phyloP scores from a whole-genome alignment of 2,329 filamentous ascomycete genomes.

The Ceratocystis huliohia region DNA sequence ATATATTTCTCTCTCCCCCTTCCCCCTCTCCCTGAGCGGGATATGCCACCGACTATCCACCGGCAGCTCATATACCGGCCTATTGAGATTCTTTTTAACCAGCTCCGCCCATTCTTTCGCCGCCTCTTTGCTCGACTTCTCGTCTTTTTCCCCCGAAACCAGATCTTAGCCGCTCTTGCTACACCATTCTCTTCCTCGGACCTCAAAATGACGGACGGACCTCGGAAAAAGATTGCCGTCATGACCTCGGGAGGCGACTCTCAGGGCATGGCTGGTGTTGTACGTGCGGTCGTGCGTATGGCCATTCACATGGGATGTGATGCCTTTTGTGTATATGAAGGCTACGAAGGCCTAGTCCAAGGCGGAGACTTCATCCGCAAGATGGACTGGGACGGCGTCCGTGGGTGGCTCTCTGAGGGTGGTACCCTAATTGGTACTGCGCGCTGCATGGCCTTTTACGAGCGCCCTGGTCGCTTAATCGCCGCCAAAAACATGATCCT shows the following conservation, averaged over 20 bases:
- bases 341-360: conserved; percentile 87
- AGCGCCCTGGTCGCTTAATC: conserved; percentile 67
- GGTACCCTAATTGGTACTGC: conserved; percentile 94
- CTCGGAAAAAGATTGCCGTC: conserved; percentile 63
- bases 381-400: conserved; percentile 86
- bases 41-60: conserved; percentile 18
- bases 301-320: conserved; percentile 74
- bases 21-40: conserved; percentile 14
- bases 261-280: conserved; percentile 86
- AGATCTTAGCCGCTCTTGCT: conserved; percentile 19
- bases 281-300: conserved; percentile 83
- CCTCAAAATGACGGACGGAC: conserved; percentile 30
- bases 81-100: conserved; percentile 26
- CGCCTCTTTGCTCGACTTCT: conserved; percentile 19
- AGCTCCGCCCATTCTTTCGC: conserved; percentile 25
- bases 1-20: not conserved
- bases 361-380: conserved; percentile 78
- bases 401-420: conserved; percentile 85
- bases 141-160: conserved; percentile 17
- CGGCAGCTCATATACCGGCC: conserved; percentile 26
- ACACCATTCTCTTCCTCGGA: conserved; percentile 16
- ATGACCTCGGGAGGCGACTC: conserved; percentile 94
- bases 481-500: conserved; percentile 92
- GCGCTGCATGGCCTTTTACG: conserved; percentile 81
- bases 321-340: conserved; percentile 74